Evolutionary conservation across 148 eudicot genomes (phyloP), one percentile per base, ranked within the genome.

Genomic region (Camellia granthamiana): DNA sequence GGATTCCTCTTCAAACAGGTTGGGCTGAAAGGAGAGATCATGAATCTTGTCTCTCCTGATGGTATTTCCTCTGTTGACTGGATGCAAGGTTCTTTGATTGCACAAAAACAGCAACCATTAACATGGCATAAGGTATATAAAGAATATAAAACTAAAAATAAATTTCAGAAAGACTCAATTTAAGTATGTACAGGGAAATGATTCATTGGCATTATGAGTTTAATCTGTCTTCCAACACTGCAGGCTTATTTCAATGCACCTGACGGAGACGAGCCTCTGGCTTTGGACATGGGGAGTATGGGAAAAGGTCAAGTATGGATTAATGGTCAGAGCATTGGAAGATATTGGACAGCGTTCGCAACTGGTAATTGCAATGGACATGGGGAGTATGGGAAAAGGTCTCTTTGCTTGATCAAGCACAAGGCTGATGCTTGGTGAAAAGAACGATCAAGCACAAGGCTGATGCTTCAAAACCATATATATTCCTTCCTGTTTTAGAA

Each of bases 231-330:
- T 16, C 14, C 15, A 72, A 80, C 77, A 62, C 70, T 88, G 82
- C 87, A 95, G 99, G 95, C 95, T 81, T 89, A 85, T 79, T 95
- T 95, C 58, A 83, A 95, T 72, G 88, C 90, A 60, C 99, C 99
- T 44, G 86, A 87, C 64, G 99, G 97, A 44, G 87, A 86, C 56
- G 97, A 92, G 70, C 97, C 97, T 12, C 85, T 95, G 81, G 99
- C 92, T 74, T 81, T 95, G 88, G 99, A 95, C 84, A 88, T 95
- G 93, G 81, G 81, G 71, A 95, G 97, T 82, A 95, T 95, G 99
- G 97, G 99, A 16, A 95, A 95, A 80, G 99, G 99, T 72, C 92
- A 95, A 84, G 90, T 90, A 23, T 95, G 99, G 99, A 88, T 95
- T 65, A 95, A 95, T 77, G 99, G 99, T 16, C 90, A 90, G 77